Base-by-base conservation (phyloP, 2,329 filamentous ascomycete species). In the Ophiostoma montium region DNA sequence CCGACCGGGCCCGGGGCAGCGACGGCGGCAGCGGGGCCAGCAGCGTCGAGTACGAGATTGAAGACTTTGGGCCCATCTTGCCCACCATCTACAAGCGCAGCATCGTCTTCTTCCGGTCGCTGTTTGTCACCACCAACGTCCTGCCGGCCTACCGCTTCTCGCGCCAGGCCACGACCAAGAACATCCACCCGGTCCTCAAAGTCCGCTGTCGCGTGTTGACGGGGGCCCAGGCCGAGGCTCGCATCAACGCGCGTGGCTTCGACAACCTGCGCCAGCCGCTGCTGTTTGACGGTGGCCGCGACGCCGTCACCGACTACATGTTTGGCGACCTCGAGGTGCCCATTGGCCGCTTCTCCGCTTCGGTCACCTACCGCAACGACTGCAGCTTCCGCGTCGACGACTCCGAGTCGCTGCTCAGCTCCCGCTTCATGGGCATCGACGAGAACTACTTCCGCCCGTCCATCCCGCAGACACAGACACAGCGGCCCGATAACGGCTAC, bases 11-110 rank as follows among this genome's bases (percentile, higher is more conserved):
- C 18, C 33, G 39, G 18, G 5, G 35, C 43, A 32, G 36, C 18
- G 46, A 35, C n/a, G 21, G 23, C 21, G 15, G 36, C 44, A 41
- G 38, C 39, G 16, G n/a, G 16, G 38, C 33, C 19, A 27, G 16
- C 36, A 23, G 19, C 33, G 52, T 31, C 50, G 62, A 70, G 62
- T 62, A 72, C 55, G 59, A 63, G 31, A 58, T 62, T 15, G 70
- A 76, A 44, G 77, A 76, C 61, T 86, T 81, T 61, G 76, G 75
- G 8, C 70, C 70, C 11, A 71, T 69, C 31, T 69, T 96, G 47
- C 88, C 92, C 13, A 90, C 86, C 47, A 81, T 95, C 51, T 98
- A 98, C 73, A 98, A 98, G 68, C 92, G 94, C 67, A 87, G 86
- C 58, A 94, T 98, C 55, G 84, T 96, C 56, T 80, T 95, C 58